Conservation (phyloP, 805 yeast species). For the Saccharomycopsis guyanensis region DNA sequence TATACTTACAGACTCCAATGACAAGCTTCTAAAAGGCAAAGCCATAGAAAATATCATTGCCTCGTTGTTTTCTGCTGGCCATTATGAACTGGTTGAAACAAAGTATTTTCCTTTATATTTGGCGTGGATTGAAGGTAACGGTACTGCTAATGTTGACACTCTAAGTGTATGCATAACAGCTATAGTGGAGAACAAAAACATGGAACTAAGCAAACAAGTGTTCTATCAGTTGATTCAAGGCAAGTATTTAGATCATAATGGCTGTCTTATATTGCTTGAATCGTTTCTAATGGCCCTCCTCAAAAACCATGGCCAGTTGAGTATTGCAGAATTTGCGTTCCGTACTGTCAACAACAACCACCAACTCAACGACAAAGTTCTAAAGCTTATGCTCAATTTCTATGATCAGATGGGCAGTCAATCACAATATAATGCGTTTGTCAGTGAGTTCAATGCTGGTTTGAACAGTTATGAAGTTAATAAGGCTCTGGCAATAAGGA, state of each 20-base stretch:
- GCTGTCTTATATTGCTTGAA: background rate
- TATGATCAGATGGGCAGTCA: slow-evolving; percentile 1
- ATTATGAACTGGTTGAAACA: background rate
- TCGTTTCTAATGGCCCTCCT: background rate
- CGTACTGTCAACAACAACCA: background rate
- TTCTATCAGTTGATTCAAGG: background rate
- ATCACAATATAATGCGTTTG: background rate
- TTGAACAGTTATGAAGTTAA: background rate
- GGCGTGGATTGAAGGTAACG: background rate
- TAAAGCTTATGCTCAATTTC: background rate
- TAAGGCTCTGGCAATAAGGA: background rate
- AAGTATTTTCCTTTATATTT: background rate
- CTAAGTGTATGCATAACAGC: background rate
- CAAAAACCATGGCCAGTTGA: background rate
- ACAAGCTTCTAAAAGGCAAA: no score
- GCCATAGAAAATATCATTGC: background rate
- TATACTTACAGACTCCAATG: no score
- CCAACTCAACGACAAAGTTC: background rate
- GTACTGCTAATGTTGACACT: background rate
- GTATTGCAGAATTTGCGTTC: background rate
- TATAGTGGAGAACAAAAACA: background rate
- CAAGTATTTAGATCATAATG: background rate
- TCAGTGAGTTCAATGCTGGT: background rate
- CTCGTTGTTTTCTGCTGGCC: background rate
- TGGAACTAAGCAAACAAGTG: background rate